Conservation (phyloP, 116 monocot genomes). For the Cymodocea nodosa region DNA sequence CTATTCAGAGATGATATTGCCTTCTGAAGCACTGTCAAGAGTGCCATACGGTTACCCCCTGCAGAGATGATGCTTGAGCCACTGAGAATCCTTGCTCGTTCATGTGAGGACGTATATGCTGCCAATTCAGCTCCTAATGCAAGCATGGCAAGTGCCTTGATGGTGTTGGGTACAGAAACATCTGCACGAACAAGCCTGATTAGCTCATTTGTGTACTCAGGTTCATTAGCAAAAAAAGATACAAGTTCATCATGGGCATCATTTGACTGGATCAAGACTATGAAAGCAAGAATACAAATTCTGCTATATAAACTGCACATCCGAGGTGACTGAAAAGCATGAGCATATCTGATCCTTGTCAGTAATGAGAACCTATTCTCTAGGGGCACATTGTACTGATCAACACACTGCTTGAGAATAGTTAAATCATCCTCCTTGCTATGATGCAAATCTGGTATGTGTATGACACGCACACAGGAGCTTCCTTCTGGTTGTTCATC, state of each 20-base stretch:
- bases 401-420: constrained; percentile 68
- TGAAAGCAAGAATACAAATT: constrained; percentile 70
- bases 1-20: constrained; percentile 66
- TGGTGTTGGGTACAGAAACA: constrained; percentile 64
- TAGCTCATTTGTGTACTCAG: constrained; percentile 89
- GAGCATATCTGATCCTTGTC: constrained; percentile 94
- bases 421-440: constrained; percentile 76
- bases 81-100: constrained; percentile 83
- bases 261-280: constrained; percentile 82
- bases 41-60: constrained; percentile 91
- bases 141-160: constrained; percentile 84
- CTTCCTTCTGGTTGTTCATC: constrained; percentile 20
- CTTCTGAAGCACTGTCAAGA: constrained; percentile 85
- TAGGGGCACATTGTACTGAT: constrained; percentile 66
- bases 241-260: constrained; percentile 94
- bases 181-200: constrained; percentile 86
- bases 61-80: constrained; percentile 86
- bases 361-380: constrained; percentile 88
- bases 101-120: constrained; percentile 97
- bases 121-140: constrained; percentile 85
- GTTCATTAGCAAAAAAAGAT: constrained; percentile 98
- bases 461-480: constrained; percentile 47
- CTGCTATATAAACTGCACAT: constrained; percentile 65
- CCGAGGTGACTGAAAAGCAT: constrained; percentile 48
- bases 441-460: constrained; percentile 82